phyloP scores from a whole-genome alignment of 164 flowering plant genomes.

The Nymphaea colorata region DNA sequence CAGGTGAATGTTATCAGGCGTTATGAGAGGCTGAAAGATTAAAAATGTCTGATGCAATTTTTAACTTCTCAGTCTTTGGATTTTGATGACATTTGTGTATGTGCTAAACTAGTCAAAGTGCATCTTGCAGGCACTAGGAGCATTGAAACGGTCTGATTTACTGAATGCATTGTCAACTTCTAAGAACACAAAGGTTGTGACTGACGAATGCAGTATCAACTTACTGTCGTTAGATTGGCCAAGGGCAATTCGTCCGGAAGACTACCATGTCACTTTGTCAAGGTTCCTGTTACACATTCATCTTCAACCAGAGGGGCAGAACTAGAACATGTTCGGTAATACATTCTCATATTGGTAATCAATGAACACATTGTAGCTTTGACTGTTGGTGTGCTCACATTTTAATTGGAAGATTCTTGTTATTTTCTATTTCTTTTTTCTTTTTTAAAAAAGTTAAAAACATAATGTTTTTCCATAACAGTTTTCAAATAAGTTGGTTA shows the following conservation, averaged over 20 bases:
- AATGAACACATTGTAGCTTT: too few relatives aligned
- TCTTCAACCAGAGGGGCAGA: slow-evolving; percentile 49
- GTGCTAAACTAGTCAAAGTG: neutral
- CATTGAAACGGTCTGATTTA: slow-evolving; percentile 59
- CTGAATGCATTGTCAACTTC: slow-evolving; percentile 53
- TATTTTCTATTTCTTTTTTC: too few relatives aligned
- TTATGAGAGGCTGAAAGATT: too few relatives aligned
- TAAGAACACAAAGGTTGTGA: slow-evolving; percentile 55
- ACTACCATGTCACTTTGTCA: slow-evolving; percentile 52
- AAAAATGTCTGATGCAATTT: too few relatives aligned
- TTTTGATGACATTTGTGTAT: neutral
- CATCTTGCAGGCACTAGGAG: slow-evolving; percentile 50
- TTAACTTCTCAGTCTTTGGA: neutral
- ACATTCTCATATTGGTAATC: too few relatives aligned
- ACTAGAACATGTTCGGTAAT: slow-evolving; percentile 1
- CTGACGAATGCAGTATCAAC: slow-evolving; percentile 40
- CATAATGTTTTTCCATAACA: too few relatives aligned
- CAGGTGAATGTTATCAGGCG: too few relatives aligned
- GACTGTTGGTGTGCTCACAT: too few relatives aligned
- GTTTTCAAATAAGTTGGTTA: too few relatives aligned
- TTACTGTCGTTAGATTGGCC: slow-evolving; percentile 34
- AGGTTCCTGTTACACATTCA: slow-evolving; percentile 70
- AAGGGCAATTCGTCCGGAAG: slow-evolving; percentile 33
- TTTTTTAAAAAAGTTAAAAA: too few relatives aligned
- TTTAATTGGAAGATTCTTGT: too few relatives aligned